Conservation (phyloP, 495 filamentous ascomycete species). For the Mytilinidion resinicola region DNA sequence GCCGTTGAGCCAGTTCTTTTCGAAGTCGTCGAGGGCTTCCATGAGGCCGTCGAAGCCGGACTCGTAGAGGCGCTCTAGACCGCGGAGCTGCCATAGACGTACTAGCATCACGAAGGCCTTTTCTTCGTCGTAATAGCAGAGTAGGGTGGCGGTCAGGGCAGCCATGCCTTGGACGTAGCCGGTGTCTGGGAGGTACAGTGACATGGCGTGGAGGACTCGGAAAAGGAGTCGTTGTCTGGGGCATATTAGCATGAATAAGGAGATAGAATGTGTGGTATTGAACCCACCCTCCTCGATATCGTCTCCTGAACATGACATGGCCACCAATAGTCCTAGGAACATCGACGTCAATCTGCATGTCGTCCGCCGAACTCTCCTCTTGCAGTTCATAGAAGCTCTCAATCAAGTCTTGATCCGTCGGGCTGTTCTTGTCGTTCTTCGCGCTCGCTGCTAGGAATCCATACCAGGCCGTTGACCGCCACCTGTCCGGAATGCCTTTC, state of each 20-base stretch:
- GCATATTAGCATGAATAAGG: conserved; percentile 11
- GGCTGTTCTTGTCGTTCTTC: conserved; percentile 52
- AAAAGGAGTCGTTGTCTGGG: conserved; percentile 86
- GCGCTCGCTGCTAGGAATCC: conserved; percentile 84
- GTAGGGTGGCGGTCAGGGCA: conserved; percentile 79
- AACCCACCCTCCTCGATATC: conserved; percentile 60
- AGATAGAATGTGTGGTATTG: neutral
- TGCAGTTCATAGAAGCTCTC: conserved; percentile 57
- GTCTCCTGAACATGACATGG: conserved; percentile 93
- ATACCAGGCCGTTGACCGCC: conserved; percentile 91
- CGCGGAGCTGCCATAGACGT: conserved; percentile 81
- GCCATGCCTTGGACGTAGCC: conserved; percentile 99
- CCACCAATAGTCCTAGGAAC: conserved; percentile 91
- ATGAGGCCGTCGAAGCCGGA: conserved; percentile 83
- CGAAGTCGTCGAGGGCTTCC: conserved; percentile 80
- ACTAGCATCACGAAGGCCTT: conserved; percentile 91
- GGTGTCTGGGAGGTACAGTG: conserved; percentile 81
- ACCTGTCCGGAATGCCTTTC: conserved; percentile 97
- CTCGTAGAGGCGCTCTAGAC: conserved; percentile 76
- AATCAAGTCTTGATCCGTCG: conserved; percentile 66
- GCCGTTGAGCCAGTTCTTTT: conserved; percentile 72
- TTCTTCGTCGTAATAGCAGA: conserved; percentile 97
- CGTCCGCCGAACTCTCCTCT: conserved; percentile 70
- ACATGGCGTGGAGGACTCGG: conserved; percentile 84
- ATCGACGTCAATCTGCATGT: conserved; percentile 96